Conservation (phyloP, 2,329 filamentous ascomycete genomes). For the Sclerotinia borealis region DNA sequence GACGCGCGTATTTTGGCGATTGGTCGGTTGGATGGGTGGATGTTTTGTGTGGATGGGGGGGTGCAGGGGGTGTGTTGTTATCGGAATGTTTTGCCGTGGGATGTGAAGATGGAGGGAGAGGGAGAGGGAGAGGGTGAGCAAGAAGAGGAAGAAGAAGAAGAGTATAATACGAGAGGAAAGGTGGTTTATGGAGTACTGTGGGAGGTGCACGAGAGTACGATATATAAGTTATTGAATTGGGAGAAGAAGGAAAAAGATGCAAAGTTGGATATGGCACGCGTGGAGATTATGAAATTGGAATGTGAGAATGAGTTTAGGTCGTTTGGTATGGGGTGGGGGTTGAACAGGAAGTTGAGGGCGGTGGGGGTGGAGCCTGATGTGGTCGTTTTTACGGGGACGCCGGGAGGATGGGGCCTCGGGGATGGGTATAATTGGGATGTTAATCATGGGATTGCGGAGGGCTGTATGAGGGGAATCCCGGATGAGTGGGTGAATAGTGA, state of each 20-base stretch:
- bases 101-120: background rate
- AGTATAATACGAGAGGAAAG: background rate
- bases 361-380: background rate
- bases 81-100: background rate
- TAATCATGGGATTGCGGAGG: constrained; percentile 2
- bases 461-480: background rate
- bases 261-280: background rate
- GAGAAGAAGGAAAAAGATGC: background rate
- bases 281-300: background rate
- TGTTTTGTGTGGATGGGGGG: background rate
- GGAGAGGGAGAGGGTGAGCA: background rate
- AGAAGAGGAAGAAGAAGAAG: background rate
- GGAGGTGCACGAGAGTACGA: background rate
- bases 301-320: background rate
- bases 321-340: constrained; percentile 1
- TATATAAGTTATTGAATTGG: background rate
- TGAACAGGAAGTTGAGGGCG: background rate
- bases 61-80: background rate
- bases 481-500: constrained; percentile 6
- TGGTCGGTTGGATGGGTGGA: background rate
- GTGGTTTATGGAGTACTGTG: background rate
- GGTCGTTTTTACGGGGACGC: background rate
- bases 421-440: background rate
- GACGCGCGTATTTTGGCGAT: background rate
- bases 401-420: background rate